Evolutionary conservation across 2,329 filamentous ascomycete genomes (phyloP).

Genomic region (Stenocarpella maydis): DNA sequence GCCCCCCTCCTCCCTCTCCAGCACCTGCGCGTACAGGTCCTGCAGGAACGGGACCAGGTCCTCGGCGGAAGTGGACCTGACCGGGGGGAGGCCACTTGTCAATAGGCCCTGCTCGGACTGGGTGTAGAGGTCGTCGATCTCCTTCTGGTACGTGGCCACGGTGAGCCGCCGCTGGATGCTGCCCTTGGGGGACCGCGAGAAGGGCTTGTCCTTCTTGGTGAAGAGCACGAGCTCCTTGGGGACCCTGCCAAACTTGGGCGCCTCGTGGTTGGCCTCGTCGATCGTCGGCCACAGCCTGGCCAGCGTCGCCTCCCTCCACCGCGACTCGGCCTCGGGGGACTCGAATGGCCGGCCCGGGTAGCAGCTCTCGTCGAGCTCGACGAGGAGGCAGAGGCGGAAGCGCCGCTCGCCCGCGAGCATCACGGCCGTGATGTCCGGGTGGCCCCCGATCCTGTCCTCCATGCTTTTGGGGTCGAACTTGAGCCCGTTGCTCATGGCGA

Average conservation of each 20-base stretch:
- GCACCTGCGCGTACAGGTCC: constrained; percentile 25
- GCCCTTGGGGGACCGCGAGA: constrained; percentile 30
- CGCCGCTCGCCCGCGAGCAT: constrained; percentile 32
- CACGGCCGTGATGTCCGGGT: constrained; percentile 23
- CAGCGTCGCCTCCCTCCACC: constrained; percentile 16
- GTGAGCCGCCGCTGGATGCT: constrained; percentile 30
- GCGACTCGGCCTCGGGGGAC: constrained; percentile 17
- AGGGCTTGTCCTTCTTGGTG: constrained; percentile 27
- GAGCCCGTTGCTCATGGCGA: constrained; percentile 45
- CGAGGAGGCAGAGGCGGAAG: constrained; percentile 27
- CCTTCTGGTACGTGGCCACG: constrained; percentile 21
- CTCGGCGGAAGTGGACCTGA: constrained; percentile 21
- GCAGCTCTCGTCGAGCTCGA: constrained; percentile 29
- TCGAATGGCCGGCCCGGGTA: background rate
- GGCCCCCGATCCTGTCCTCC: constrained; percentile 37
- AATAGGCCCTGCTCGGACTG: constrained; percentile 27
- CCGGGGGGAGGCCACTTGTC: constrained; percentile 17
- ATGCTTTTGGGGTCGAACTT: constrained; percentile 45
- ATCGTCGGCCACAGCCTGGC: constrained; percentile 28
- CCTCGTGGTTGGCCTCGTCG: constrained; percentile 31
- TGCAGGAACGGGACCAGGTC: constrained; percentile 26
- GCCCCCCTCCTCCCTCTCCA: constrained; percentile 15
- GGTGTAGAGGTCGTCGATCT: constrained; percentile 31
- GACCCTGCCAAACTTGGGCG: constrained; percentile 31
- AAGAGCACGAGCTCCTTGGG: constrained; percentile 34